Percentiles rank a stretch among this genome's conserved stretches.
phyloP scores from a whole-genome alignment of 2,329 filamentous ascomycete species.

The Nemania diffusa region DNA sequence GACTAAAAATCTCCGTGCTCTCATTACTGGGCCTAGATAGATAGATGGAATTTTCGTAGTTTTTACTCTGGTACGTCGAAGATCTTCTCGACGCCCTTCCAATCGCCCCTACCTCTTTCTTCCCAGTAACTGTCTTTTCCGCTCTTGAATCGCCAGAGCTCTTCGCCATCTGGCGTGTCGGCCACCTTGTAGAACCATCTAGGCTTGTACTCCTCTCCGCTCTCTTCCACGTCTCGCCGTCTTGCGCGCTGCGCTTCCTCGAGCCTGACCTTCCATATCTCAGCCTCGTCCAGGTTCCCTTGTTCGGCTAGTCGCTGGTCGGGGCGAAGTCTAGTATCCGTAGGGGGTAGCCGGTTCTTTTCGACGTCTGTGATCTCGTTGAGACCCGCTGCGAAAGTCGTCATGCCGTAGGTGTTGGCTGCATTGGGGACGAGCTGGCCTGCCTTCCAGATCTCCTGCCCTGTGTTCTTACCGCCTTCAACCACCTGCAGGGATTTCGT shows the following conservation, averaged over 20 bases:
- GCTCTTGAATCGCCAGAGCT: conserved; percentile 78
- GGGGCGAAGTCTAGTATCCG: conserved; percentile 84
- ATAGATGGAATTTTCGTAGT: background rate
- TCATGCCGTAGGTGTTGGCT: conserved; percentile 85
- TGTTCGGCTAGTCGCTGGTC: conserved; percentile 88
- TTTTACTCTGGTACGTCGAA: conserved; percentile 42
- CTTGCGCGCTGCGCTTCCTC: conserved; percentile 87
- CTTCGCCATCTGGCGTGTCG: conserved; percentile 68
- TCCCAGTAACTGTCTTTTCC: conserved; percentile 97
- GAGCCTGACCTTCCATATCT: conserved; percentile 81
- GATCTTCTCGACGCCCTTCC: conserved; percentile 47
- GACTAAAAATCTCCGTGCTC: background rate
- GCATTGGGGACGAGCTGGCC: conserved; percentile 83
- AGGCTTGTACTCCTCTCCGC: conserved; percentile 77
- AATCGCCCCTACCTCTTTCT: conserved; percentile 64
- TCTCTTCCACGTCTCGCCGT: conserved; percentile 78
- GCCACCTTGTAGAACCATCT: conserved; percentile 84
- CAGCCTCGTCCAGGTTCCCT: conserved; percentile 83
- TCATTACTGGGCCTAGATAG: conserved; percentile 2
- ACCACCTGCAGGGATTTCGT: conserved; percentile 76
- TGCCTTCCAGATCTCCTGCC: conserved; percentile 79
- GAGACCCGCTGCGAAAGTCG: conserved; percentile 82
- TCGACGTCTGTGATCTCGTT: conserved; percentile 91
- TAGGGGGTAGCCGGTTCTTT: conserved; percentile 76
- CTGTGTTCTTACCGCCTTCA: conserved; percentile 66